Evolutionary conservation across 257 asterid genomes (phyloP), one percentile per base, ranked within the genome.

Genomic region (Nicotiana otophora): DNA sequence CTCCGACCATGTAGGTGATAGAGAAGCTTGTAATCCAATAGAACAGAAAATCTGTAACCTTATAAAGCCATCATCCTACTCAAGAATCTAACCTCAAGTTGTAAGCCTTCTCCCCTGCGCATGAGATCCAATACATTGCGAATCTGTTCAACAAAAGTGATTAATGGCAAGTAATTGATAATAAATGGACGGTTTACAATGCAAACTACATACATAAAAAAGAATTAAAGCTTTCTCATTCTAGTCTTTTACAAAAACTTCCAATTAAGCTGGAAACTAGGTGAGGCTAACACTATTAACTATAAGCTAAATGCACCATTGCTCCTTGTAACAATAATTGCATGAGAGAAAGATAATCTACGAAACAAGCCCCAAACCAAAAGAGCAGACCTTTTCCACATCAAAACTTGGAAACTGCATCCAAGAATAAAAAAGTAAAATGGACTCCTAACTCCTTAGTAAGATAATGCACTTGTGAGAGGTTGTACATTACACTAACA

Each of bases 41-140:
- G 60, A 54, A 54, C 60, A 54, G 60, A 54, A 15, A 54, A 54
- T 15, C 60, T 53, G 60, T 15, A 54, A 54, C 23, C 63, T 57
- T 57, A 19, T 17, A 57, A 57, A 57, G 63, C 63, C 20, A 17
- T 57, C 63, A 57, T 57, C 10, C 26, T 57, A 57, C 10, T 57
- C 28, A 82, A 72, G 70, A 84, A 63, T 81, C 92, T 84, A 81
- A 93, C 99, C 97, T 93, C 99, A 39, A 91, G 65, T 77, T 97
- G 91, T 86, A 92, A 87, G 76, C 93, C 93, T 83, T 95, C 99
- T 34, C 97, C 98, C 77, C 99, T 88, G 62, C 97, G 90, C 99
- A 95, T 92, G 87, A 91, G 97, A 79, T 91, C 98, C 88, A 95
- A 84, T 81, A 95, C 98, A 82, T 88, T 97, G 88, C 97, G 96